Evolutionary conservation across 345 rosid genomes (phyloP).

Genomic region (Camelina laxa): DNA sequence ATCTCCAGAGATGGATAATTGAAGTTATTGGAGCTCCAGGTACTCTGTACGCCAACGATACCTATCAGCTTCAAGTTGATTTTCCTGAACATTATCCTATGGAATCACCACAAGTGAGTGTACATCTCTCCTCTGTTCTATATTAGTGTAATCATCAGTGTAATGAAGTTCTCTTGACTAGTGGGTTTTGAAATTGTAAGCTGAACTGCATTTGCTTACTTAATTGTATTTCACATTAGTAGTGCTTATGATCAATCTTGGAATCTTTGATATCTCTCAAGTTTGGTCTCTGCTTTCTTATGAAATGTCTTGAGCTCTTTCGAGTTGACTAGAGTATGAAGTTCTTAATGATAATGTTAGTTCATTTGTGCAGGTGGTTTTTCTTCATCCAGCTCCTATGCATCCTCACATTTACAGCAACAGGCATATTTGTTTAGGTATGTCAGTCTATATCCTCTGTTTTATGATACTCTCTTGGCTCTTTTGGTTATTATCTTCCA

Average conservation of each 20-base stretch:
- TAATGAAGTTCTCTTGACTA: neutral
- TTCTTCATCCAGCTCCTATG: constrained; percentile 86
- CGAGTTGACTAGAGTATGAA: neutral
- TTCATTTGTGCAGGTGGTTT: constrained; percentile 65
- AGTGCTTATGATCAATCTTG: too few relatives aligned
- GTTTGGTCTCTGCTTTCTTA: neutral
- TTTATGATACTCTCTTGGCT: constrained; percentile 15
- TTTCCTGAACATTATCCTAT: constrained; percentile 98
- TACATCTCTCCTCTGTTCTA: neutral
- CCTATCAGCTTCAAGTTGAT: constrained; percentile 97
- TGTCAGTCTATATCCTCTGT: constrained; percentile 20
- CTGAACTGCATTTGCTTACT: neutral
- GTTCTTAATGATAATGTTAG: neutral
- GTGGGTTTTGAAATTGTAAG: neutral
- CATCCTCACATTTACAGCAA: constrained; percentile 99
- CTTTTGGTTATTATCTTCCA: constrained; percentile 1
- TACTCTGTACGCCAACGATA: constrained; percentile 82
- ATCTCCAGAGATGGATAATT: constrained; percentile 95
- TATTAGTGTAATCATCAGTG: neutral
- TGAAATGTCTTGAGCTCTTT: neutral
- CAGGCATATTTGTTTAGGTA: constrained; percentile 98
- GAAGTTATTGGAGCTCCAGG: constrained; percentile 92
- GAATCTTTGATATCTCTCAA: too few relatives aligned
- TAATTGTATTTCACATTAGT: neutral
- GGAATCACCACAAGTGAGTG: constrained; percentile 95